phyloP scores from a whole-genome alignment of 768 basidiomycete genomes.

The Russula sp. region DNA sequence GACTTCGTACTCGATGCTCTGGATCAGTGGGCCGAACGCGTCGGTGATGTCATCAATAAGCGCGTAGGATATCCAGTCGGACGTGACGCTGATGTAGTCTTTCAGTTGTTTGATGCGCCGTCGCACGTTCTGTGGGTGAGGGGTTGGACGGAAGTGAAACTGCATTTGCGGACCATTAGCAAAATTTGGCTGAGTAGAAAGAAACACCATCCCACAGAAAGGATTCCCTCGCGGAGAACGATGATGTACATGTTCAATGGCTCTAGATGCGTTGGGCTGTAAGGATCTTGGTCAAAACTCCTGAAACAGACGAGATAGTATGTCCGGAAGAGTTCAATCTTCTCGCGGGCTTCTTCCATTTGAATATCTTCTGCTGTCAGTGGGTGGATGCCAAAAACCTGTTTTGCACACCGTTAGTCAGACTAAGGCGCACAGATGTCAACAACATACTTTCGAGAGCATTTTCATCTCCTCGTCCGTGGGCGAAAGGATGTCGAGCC shows the following conservation, averaged over 20 bases:
- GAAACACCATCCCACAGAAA: slow-evolving; percentile 59
- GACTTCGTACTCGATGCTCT: slow-evolving; percentile 98
- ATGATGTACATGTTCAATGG: slow-evolving; percentile 99
- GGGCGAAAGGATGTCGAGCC: slow-evolving; percentile 89
- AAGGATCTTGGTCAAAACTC: slow-evolving; percentile 97
- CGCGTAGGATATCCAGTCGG: slow-evolving; percentile 99
- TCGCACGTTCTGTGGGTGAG: slow-evolving; percentile 96
- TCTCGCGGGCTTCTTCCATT: slow-evolving; percentile 99
- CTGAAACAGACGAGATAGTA: slow-evolving; percentile 99
- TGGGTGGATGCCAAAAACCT: slow-evolving; percentile 97
- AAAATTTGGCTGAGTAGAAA: not conserved
- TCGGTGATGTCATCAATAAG: slow-evolving; percentile 99
- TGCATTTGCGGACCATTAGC: slow-evolving; percentile 29
- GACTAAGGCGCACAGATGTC: not conserved
- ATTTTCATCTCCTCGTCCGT: slow-evolving; percentile 99
- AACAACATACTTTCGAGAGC: slow-evolving; percentile 68
- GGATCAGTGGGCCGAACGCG: slow-evolving; percentile 96
- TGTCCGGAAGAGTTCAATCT: slow-evolving; percentile 97
- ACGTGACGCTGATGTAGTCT: slow-evolving; percentile 97
- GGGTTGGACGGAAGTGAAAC: slow-evolving; percentile 97
- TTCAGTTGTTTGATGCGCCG: slow-evolving; percentile 98
- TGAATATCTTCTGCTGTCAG: slow-evolving; percentile 98
- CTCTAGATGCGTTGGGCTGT: slow-evolving; percentile 94
- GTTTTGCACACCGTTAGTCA: not conserved
- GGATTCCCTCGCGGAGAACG: slow-evolving; percentile 93